A percentile compares a stretch with the other conserved stretches of the same genome.
phyloP scores from a whole-genome alignment of 805 yeast species.

The Saccharomycopsis microspora region DNA sequence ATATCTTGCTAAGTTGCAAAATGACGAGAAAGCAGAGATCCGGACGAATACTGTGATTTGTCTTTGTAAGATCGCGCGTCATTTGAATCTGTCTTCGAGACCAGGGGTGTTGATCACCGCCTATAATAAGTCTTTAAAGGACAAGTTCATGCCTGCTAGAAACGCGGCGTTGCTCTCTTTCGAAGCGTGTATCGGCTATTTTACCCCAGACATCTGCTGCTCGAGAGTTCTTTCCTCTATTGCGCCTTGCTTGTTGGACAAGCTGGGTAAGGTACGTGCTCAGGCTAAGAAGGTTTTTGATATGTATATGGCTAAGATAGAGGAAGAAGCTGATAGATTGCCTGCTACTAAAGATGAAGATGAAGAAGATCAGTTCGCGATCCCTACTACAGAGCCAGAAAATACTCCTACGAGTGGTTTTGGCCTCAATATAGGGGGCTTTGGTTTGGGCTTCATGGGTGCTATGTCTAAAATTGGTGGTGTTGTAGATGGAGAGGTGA shows the following conservation, averaged over 20 bases:
- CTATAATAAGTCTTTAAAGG: slow-evolving; percentile 70
- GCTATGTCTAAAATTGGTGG: not conserved
- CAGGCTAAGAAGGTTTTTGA: slow-evolving; percentile 66
- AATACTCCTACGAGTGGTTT: not conserved
- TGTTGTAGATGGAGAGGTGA: not conserved
- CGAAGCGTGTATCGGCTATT: slow-evolving; percentile 48
- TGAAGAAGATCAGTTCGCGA: slow-evolving; percentile 5
- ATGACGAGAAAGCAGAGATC: slow-evolving; percentile 64
- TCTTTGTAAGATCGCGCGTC: slow-evolving; percentile 51
- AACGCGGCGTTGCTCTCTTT: slow-evolving; percentile 70
- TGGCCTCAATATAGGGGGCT: not conserved
- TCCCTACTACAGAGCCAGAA: not conserved
- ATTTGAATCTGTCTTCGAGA: slow-evolving; percentile 40
- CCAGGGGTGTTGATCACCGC: slow-evolving; percentile 80
- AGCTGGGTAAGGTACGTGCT: slow-evolving; percentile 51
- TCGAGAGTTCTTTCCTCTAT: slow-evolving; percentile 73
- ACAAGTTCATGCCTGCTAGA: slow-evolving; percentile 65
- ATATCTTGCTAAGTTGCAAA: slow-evolving; percentile 70
- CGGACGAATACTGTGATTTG: slow-evolving; percentile 68
- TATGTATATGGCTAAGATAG: slow-evolving; percentile 43
- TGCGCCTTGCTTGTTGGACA: slow-evolving; percentile 75
- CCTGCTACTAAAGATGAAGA: slow-evolving; percentile 20
- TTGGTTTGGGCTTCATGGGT: slow-evolving; percentile 14
- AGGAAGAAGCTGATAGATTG: slow-evolving; percentile 26
- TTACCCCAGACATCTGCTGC: slow-evolving; percentile 66